Evolutionary conservation across 371 early-diverging fungal species (phyloP), one percentile per base, ranked within the genome.

Genomic region (Capillidium rhysosporum): DNA sequence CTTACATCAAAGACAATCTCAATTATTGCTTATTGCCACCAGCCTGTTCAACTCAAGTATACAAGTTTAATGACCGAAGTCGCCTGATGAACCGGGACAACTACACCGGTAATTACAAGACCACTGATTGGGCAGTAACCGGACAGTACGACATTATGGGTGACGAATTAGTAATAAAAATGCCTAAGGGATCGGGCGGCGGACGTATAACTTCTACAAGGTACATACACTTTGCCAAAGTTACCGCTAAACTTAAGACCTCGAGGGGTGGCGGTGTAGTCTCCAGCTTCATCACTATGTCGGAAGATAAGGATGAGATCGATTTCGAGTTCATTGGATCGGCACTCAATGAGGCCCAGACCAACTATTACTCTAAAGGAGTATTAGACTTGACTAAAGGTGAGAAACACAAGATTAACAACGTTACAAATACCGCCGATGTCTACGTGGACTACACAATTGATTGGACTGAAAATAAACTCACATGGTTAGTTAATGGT

Each of bases 281-380:
- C 8, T 73, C 80, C 18, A 76, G 82, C n/a, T 76, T 84, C 59
- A 80, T 82, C 54, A 60, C 69, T 54, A 63, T 68, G 53, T 54
- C 59, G 47, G 40, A 55, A 43, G 51, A 65, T 46, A 74, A 73
- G 9, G 86, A 83, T 56, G 84, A 83, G 59, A 76, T 83, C 40
- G 86, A 83, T 59, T 83, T 69, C 59, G 84, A 85, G 63, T 77
- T 73, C 68, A 73, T 78, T 28, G 81, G 82, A 18, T 59, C 58
- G 18, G 59, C 71, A 52, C 62, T 61, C 9, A 58, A 56, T 38
- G 67, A 66, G 25, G 76, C 72, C 18, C 75, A 82, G 60, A 65
- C 79, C 58, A 82, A 82, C 70, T 79, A 68, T 61, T 84, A 77
- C 63, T 78, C 68, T 63, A 61, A 70, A 57, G 75, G 73, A 44